Evolutionary conservation across 1,139 yeast genomes (phyloP).

Genomic region (Nematodospora anomalae): DNA sequence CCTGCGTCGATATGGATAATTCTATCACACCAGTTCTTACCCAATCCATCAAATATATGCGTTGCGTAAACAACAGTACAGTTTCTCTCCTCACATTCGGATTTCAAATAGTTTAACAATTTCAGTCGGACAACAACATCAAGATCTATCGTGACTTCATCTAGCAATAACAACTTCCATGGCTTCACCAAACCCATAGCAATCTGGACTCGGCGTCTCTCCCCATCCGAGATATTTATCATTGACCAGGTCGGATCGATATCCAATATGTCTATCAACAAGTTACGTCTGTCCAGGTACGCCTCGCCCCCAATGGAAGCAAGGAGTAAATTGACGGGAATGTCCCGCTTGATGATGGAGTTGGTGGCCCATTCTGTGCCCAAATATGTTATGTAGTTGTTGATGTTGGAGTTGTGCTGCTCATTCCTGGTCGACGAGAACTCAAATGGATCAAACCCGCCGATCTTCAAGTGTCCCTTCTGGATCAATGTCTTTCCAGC

Average conservation of each 20-base stretch:
- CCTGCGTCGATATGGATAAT: constrained; percentile 82
- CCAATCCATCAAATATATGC: constrained; percentile 93
- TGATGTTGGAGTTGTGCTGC: constrained; percentile 45
- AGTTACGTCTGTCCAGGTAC: constrained; percentile 73
- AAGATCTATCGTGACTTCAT: constrained; percentile 94
- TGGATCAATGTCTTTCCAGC: constrained; percentile 91
- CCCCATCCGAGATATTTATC: constrained; percentile 92
- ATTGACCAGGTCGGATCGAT: constrained; percentile 89
- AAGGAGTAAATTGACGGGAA: constrained; percentile 76
- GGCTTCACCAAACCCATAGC: constrained; percentile 92
- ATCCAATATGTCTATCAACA: constrained; percentile 71
- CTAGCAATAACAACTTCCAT: constrained; percentile 80
- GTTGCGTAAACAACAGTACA: constrained; percentile 89
- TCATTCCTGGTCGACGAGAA: constrained; percentile 49
- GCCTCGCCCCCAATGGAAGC: constrained; percentile 81
- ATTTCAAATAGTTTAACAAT: constrained; percentile 63
- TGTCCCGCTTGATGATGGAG: constrained; percentile 85
- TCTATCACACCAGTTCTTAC: constrained; percentile 78
- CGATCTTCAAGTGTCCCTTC: constrained; percentile 64
- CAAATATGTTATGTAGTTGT: constrained; percentile 62
- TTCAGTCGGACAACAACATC: constrained; percentile 88
- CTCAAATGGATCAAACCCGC: constrained; percentile 85
- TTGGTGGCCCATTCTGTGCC: constrained; percentile 99
- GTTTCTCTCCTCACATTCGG: constrained; percentile 65
- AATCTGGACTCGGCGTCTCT: constrained; percentile 87